A percentile compares a stretch with the other conserved stretches of the same genome.
Evolutionary conservation across 1,139 yeast species (phyloP).

Genomic region (Lodderomyces beijingensis): DNA sequence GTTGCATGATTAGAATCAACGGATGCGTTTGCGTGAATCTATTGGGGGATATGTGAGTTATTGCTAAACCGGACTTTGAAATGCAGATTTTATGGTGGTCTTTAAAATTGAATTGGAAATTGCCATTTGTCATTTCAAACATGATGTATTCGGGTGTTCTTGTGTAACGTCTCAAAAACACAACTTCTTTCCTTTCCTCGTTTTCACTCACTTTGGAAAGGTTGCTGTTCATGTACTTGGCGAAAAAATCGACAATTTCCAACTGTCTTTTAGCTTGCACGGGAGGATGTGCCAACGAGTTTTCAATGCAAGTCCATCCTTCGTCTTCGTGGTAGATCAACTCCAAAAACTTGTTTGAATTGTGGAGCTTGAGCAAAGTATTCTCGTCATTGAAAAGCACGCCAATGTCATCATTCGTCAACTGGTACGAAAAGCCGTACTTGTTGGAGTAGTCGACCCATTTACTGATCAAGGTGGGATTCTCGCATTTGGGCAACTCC

Average conservation of each 20-base stretch:
- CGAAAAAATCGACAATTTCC: conserved; percentile 79
- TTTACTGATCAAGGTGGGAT: conserved; percentile 77
- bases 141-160: conserved; percentile 76
- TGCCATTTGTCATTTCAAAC: conserved; percentile 92
- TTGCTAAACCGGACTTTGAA: conserved; percentile 67
- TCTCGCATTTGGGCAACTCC: conserved; percentile 47
- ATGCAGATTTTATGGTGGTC: conserved; percentile 89
- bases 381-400: conserved; percentile 82
- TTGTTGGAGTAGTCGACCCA: conserved; percentile 98
- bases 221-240: conserved; percentile 78
- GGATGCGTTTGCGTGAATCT: conserved; percentile 71
- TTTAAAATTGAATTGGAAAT: conserved; percentile 88
- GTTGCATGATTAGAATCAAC: conserved; percentile 54
- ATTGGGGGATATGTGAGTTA: conserved; percentile 79
- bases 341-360: conserved; percentile 60
- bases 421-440: conserved; percentile 92
- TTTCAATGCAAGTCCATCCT: conserved; percentile 74
- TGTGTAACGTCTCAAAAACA: conserved; percentile 75
- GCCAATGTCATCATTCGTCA: conserved; percentile 89
- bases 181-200: conserved; percentile 57
- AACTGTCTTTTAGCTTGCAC: conserved; percentile 62
- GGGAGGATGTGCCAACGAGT: conserved; percentile 54
- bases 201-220: conserved; percentile 68
- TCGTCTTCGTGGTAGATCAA: conserved; percentile 55
- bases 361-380: conserved; percentile 67